These are phyloP conservation scores for Globisporangium lucens DNA, from an alignment of 352 stramenopile species.

Conservation along the genomic window DNA sequence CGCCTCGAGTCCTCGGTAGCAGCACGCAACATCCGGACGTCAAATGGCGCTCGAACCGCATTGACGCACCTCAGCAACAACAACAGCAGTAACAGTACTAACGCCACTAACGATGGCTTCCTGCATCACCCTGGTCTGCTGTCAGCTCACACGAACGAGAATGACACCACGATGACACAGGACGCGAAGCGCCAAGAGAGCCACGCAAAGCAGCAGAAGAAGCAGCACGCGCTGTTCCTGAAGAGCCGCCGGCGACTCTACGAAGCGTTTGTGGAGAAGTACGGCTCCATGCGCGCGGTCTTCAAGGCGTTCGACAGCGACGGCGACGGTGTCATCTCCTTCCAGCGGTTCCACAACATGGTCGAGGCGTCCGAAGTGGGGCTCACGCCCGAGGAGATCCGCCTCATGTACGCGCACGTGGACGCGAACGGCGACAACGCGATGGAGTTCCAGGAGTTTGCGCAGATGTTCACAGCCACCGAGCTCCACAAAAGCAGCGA, in stretches of 20 bases:
- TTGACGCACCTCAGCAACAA: background rate
- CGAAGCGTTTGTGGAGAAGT: constrained; percentile 66
- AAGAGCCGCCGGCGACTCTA: constrained; percentile 52
- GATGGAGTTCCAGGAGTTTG: constrained; percentile 69
- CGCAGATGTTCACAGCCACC: constrained; percentile 59
- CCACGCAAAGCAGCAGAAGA: constrained; percentile 6
- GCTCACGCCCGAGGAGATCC: constrained; percentile 38
- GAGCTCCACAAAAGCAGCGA: background rate
- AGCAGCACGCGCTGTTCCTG: constrained; percentile 25
- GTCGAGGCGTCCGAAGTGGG: constrained; percentile 61
- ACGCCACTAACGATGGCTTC: too few relatives aligned
- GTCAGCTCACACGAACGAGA: background rate
- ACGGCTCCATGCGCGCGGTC: constrained; percentile 73
- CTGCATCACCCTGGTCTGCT: background rate
- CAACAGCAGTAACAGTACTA: background rate
- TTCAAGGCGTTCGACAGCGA: constrained; percentile 74
- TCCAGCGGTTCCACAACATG: constrained; percentile 72
- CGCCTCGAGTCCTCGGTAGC: constrained; percentile 1
- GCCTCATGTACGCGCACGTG: constrained; percentile 48
- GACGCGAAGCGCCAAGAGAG: constrained; percentile 1
- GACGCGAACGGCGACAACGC: constrained; percentile 73
- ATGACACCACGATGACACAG: background rate
- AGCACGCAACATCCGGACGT: constrained; percentile 5
- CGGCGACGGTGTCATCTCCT: constrained; percentile 64
- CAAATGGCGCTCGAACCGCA: constrained; percentile 1